These are phyloP conservation scores for Luffa aegyptiaca DNA, from an alignment of 306 rosid species.

Conservation along the genomic window DNA sequence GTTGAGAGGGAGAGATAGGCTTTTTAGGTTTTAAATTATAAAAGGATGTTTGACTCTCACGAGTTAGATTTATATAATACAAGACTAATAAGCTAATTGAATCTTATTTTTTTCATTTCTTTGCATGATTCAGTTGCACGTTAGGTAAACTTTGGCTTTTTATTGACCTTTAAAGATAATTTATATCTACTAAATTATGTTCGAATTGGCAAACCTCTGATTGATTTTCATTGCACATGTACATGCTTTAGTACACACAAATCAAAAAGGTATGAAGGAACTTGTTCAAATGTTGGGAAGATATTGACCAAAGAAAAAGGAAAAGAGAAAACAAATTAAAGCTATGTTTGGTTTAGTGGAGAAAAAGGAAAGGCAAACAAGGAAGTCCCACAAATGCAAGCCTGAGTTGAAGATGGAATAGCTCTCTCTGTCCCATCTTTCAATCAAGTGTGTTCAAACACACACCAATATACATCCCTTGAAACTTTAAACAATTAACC, in stretches of 20 bases:
- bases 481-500: neutral
- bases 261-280: neutral
- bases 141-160: neutral
- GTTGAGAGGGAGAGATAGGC: neutral
- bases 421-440: constrained; percentile 26
- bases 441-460: constrained; percentile 4
- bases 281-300: neutral
- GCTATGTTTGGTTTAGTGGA: constrained; percentile 30
- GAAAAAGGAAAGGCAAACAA: constrained; percentile 39
- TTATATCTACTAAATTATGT: neutral
- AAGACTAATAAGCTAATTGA: neutral
- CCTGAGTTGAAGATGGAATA: constrained; percentile 18
- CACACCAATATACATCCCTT: neutral
- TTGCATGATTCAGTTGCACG: neutral
- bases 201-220: neutral
- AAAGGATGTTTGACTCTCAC: neutral
- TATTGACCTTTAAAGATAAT: neutral
- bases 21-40: neutral
- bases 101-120: too few relatives aligned
- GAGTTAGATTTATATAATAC: neutral
- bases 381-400: constrained; percentile 19
- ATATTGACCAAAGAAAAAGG: neutral
- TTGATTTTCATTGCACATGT: neutral
- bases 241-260: neutral
- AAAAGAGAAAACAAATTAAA: neutral